phyloP scores from a whole-genome alignment of 495 filamentous ascomycete genomes.

The Lophiotrema nucula region DNA sequence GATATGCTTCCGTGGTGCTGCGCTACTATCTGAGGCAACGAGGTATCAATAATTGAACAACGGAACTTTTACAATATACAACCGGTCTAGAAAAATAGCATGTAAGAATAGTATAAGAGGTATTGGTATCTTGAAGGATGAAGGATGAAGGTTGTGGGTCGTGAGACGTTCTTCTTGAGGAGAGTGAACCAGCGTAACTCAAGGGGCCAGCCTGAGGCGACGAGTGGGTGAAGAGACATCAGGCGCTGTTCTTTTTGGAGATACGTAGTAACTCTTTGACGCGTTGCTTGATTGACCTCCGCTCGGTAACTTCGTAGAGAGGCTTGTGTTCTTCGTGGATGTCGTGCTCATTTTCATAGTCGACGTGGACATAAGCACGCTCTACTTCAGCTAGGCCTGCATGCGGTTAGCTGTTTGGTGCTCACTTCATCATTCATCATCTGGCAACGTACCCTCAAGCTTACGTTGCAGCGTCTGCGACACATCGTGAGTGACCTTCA shows the following conservation, averaged over 20 bases:
- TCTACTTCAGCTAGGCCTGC: constrained; percentile 51
- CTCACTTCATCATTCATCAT: background rate
- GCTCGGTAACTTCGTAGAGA: constrained; percentile 44
- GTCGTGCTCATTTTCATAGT: constrained; percentile 48
- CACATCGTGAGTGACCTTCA: constrained; percentile 56
- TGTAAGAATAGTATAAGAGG: background rate
- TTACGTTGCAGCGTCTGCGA: constrained; percentile 55
- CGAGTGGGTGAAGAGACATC: background rate
- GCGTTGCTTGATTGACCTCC: constrained; percentile 27
- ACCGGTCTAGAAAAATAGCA: background rate
- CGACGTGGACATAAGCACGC: constrained; percentile 58
- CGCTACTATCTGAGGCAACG: background rate
- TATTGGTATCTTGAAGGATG: background rate
- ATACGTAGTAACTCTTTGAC: constrained; percentile 17
- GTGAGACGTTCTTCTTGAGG: background rate
- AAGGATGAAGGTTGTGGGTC: background rate
- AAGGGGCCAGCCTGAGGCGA: background rate
- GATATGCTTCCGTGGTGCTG: background rate
- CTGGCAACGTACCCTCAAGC: constrained; percentile 43
- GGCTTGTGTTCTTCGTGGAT: constrained; percentile 55
- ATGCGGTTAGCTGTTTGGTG: background rate
- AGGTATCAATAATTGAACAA: background rate
- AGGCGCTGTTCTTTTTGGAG: constrained; percentile 9
- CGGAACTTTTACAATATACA: background rate
- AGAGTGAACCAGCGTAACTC: background rate